Percentiles rank a stretch among this genome's conserved stretches.
Conservation (phyloP, 345 rosid genomes). For the Aquilaria yunnanensis region DNA sequence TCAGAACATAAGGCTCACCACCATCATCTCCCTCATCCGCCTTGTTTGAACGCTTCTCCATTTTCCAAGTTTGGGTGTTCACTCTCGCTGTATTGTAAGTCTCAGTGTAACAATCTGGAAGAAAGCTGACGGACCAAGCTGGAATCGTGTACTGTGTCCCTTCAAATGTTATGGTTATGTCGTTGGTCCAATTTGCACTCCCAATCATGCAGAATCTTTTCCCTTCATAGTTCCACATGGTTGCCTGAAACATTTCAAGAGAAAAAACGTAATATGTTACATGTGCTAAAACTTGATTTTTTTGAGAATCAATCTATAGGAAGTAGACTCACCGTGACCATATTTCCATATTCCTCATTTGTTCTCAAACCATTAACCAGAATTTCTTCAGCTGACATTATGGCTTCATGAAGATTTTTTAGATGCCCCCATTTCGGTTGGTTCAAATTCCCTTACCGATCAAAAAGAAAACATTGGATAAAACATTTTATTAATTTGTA, state of each 20-base stretch:
- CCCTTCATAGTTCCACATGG: slow-evolving; percentile 15
- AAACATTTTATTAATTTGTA: not conserved
- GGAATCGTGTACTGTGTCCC: slow-evolving; percentile 13
- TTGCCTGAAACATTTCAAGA: slow-evolving; percentile 13
- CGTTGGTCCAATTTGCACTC: not conserved
- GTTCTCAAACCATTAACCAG: not conserved
- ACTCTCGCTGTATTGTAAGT: slow-evolving; percentile 43
- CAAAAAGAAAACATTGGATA: not conserved
- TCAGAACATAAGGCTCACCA: slow-evolving; percentile 16
- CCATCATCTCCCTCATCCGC: slow-evolving; percentile 11
- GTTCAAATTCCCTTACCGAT: slow-evolving; percentile 10
- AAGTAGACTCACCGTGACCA: too few species aligned
- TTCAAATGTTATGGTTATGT: slow-evolving; percentile 17
- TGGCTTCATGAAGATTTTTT: slow-evolving; percentile 10
- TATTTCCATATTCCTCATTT: too few species aligned
- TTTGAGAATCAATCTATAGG: too few species aligned
- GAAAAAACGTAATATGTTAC: too few species aligned
- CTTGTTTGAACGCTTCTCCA: slow-evolving; percentile 13
- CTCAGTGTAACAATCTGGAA: slow-evolving; percentile 32
- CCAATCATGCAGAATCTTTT: slow-evolving; percentile 28
- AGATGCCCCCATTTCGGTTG: slow-evolving; percentile 31
- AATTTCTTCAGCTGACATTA: slow-evolving; percentile 6
- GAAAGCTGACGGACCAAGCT: slow-evolving; percentile 33
- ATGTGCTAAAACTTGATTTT: too few species aligned
- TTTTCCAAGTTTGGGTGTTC: slow-evolving; percentile 26